Evolutionary conservation across 768 basidiomycete genomes (phyloP), one percentile per base, ranked within the genome.

Genomic region (Collybiopsis confluens): DNA sequence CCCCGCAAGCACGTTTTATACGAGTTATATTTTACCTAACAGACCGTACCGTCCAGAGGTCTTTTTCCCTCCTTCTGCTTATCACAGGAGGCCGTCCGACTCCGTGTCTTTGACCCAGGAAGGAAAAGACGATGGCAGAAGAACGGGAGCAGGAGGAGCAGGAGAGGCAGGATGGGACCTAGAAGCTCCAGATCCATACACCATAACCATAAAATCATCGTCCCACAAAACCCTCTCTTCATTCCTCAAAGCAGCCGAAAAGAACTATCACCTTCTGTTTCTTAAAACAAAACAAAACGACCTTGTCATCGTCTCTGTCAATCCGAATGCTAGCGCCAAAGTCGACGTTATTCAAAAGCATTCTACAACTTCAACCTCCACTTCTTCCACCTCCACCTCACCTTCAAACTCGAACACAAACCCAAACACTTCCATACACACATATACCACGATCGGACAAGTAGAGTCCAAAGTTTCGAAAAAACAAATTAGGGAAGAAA

Each of bases 231-330:
- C 90, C 9, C 75, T 95, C 18, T 78, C 85, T 1, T 77, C 85
- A 1, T 94, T 96, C 72, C 75, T 97, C 61, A 93, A 89, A 65
- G 62, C 79, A 16, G 73, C 79, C 16, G 89, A 91, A 56, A 95
- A 95, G 64, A 35, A 82, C 82, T 11, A 72, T 87, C 21, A 97
- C 96, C 64, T 77, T 86, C 20, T 73, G 72, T 2, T 75, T 73
- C 57, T 76, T 78, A 56, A 75, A 43, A 65, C 68, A 7, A 62
- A 68, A 46, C 72, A 75, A 48, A 82, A 80, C 20, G 82, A 87
- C 21, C 63, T 85, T 21, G 67, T 83, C 21, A 68, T 84, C 9
- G 75, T 73, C 50, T 73, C 72, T 2, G 81, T 90, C 23, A 82
- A 79, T 62, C 72, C 81, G 0, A 74, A 78, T 15, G 80, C 93